Evolutionary conservation across 768 basidiomycete genomes (phyloP), one percentile per base, ranked within the genome.

Genomic region (Podaxis sp.): DNA sequence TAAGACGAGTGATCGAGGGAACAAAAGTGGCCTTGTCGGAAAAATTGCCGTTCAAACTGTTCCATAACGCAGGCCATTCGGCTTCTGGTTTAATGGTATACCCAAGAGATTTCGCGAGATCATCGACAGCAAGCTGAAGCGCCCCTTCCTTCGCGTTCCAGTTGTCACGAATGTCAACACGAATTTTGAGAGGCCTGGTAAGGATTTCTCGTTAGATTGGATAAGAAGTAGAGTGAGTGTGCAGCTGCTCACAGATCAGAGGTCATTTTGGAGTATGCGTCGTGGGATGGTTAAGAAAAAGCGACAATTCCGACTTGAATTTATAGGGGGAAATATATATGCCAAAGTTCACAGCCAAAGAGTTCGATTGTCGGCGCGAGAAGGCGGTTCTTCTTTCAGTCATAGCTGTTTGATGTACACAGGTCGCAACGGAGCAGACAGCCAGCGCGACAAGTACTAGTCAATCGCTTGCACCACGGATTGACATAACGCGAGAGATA

Each of bases 101-200:
- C 17, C 78, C 78, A 3, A 79, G 71, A 3, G 69, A 68, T 56
- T 73, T 70, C 46, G 63, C 66, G 12, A 80, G 68, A 2, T 66
- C 40, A 8, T 67, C 66, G 12, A 76, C 64, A 13, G 74, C 65
- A 11, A 65, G 62, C 15, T 71, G 69, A 10, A 80, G 63, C 3
- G 70, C 68, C 0, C 74, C 72, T 7, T 66, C 66, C 36, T 74
- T 66, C 5, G 72, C 67, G 41, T 76, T 73, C 76, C 77, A 77
- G 33, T 66, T 65, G 55, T 80, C 78, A 17, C 77, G 75, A 37
- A 77, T 71, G 36, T 75, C 77, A 13, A 73, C 67, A 28, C 77
- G 75, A 53, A 78, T 67, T 60, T 77, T 76, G 55, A 77, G 66
- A 24, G 78, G 77, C 36, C 78, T 79, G 55, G 13, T 1, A 30